phyloP scores from a whole-genome alignment of 805 yeast species.

The Nakazawaea populi region DNA sequence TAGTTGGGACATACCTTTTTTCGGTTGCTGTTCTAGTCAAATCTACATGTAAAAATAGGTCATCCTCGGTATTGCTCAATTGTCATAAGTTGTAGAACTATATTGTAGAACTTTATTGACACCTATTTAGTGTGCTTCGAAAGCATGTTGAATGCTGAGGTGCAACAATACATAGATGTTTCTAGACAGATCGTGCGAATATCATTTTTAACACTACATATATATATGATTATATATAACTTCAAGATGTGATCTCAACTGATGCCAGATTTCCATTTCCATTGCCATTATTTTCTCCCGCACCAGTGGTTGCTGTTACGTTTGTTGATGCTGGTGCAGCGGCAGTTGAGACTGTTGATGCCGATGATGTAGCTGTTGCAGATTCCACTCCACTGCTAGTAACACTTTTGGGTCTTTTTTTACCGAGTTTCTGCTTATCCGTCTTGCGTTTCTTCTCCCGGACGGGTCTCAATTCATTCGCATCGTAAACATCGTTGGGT shows the following conservation, averaged over 20 bases:
- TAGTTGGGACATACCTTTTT: too few relatives aligned
- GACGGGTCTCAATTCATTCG: constrained; percentile 71
- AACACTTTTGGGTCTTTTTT: constrained; percentile 23
- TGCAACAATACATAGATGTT: too few relatives aligned
- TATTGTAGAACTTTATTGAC: too few relatives aligned
- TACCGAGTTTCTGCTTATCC: constrained; percentile 24
- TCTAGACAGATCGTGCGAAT: too few relatives aligned
- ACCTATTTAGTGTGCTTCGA: too few relatives aligned
- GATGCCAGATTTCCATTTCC: not conserved
- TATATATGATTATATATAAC: not conserved
- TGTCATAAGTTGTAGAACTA: too few relatives aligned
- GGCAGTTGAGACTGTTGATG: not conserved
- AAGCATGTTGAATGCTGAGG: too few relatives aligned
- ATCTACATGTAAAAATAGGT: too few relatives aligned
- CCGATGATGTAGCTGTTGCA: not conserved
- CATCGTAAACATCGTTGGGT: constrained; percentile 78
- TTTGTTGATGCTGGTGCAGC: not conserved
- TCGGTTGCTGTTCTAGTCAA: too few relatives aligned
- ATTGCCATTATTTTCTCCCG: too few relatives aligned
- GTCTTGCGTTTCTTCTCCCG: constrained; percentile 46
- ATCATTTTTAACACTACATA: not conserved
- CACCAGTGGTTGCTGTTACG: not conserved
- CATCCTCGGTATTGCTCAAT: too few relatives aligned
- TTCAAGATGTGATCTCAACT: not conserved
- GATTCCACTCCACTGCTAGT: not conserved